Conservation (phyloP, 208 protist genomes). For the Lotmaria passim region DNA sequence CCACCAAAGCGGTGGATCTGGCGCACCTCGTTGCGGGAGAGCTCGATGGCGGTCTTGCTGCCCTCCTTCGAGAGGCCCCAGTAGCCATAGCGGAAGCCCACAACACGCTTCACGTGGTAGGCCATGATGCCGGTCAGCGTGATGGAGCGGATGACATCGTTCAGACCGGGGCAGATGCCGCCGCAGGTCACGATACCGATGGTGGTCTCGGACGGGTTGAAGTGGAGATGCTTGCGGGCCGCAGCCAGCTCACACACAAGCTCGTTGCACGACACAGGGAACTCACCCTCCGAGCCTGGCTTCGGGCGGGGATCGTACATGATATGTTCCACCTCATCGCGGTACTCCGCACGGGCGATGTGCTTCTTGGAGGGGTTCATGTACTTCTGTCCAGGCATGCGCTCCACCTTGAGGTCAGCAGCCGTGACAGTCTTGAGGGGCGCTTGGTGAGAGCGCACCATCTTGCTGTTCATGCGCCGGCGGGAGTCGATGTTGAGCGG, state of each 20-base stretch:
- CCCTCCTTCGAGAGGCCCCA: conserved; percentile 90
- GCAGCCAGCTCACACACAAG: conserved; percentile 83
- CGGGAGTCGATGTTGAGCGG: conserved; percentile 17
- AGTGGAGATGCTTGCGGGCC: conserved; percentile 85
- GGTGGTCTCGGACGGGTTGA: conserved; percentile 86
- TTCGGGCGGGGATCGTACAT: no score
- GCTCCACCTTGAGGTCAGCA: conserved; percentile 78
- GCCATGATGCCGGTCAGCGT: conserved; percentile 70
- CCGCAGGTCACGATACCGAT: conserved; percentile 96
- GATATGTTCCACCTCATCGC: conserved; percentile 79
- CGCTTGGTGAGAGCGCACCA: conserved; percentile 51
- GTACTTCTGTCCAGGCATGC: conserved; percentile 72
- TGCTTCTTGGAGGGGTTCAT: conserved; percentile 85
- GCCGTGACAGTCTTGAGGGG: conserved; percentile 64
- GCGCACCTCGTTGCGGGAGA: conserved; percentile 74
- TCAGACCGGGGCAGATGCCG: conserved; percentile 44
- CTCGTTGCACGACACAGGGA: conserved; percentile 80
- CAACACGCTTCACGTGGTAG: conserved; percentile 92
- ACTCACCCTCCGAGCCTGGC: no score
- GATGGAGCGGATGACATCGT: conserved; percentile 93
- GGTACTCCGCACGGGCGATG: conserved; percentile 68
- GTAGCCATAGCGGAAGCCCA: conserved; percentile 94
- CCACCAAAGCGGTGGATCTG: conserved; percentile 94
- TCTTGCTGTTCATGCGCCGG: conserved; percentile 24
- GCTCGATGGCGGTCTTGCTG: conserved; percentile 87